phyloP scores from a whole-genome alignment of 305 asterid genomes.

The Plantago lanceolata region DNA sequence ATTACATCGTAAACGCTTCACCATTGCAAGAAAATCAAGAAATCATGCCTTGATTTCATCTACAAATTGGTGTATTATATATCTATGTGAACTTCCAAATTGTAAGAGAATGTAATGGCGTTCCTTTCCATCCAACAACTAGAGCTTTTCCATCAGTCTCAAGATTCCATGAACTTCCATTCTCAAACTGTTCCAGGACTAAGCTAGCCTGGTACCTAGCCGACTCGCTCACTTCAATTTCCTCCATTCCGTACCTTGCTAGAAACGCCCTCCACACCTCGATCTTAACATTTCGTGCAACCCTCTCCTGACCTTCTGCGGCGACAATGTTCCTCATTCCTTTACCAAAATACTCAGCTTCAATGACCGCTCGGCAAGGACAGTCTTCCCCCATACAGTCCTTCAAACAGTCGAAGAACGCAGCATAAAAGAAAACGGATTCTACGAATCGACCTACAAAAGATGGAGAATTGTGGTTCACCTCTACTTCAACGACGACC shows the following conservation, averaged over 20 bases:
- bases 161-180: slow-evolving; percentile 39
- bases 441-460: slow-evolving; percentile 50
- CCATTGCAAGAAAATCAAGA: no score
- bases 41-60: no score
- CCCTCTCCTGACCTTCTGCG: slow-evolving; percentile 39
- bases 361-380: slow-evolving; percentile 31
- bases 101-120: slow-evolving; percentile 46
- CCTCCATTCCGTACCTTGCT: slow-evolving; percentile 46
- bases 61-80: no score
- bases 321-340: slow-evolving; percentile 49
- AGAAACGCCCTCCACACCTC: slow-evolving; percentile 53
- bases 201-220: slow-evolving; percentile 46
- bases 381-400: slow-evolving; percentile 38
- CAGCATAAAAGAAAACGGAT: slow-evolving; percentile 38
- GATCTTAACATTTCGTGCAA: slow-evolving; percentile 37
- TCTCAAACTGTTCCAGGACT: slow-evolving; percentile 33
- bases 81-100: slow-evolving; percentile 42
- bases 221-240: slow-evolving; percentile 41
- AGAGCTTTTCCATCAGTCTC: slow-evolving; percentile 40
- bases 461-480: slow-evolving; percentile 52
- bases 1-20: no score
- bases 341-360: slow-evolving; percentile 33
- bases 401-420: slow-evolving; percentile 47
- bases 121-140: slow-evolving; percentile 56
- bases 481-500: slow-evolving; percentile 60